Conservation (phyloP, 441 rosid species). For the Erodium texanum region DNA sequence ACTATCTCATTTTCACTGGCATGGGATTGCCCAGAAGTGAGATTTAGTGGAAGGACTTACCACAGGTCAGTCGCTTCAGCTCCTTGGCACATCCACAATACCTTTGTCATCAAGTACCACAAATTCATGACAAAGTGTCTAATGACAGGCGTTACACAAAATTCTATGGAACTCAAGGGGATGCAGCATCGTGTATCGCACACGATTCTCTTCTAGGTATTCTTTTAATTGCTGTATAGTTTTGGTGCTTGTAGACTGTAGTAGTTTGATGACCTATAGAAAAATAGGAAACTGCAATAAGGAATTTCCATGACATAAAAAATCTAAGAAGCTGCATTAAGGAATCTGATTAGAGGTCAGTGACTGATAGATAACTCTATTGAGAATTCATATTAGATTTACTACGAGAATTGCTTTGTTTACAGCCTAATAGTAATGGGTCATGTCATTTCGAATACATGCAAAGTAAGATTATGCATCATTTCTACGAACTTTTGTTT, state of each 20-base stretch:
- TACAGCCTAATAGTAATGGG: not conserved
- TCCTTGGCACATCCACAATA: not conserved
- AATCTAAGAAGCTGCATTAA: no score
- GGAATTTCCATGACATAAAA: not conserved
- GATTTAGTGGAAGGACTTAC: constrained; percentile 1
- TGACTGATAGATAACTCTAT: no score
- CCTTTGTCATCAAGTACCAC: not conserved
- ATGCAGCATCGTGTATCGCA: constrained; percentile 18
- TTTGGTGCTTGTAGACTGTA: no score
- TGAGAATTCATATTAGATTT: no score
- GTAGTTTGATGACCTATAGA: not conserved
- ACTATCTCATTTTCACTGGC: not conserved
- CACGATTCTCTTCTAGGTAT: constrained; percentile 55
- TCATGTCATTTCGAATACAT: not conserved
- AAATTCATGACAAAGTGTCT: not conserved
- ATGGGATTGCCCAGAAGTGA: constrained; percentile 5
- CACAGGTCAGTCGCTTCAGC: not conserved
- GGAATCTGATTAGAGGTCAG: no score
- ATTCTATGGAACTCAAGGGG: not conserved
- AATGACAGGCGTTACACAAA: not conserved
- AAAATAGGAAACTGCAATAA: no score
- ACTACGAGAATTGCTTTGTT: not conserved
- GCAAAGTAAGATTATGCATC: not conserved
- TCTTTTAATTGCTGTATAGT: constrained; percentile 3
- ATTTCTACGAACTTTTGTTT: not conserved